Evolutionary conservation across 1,139 yeast species (phyloP).

Genomic region (Chernovozyma sophiae-reginae): DNA sequence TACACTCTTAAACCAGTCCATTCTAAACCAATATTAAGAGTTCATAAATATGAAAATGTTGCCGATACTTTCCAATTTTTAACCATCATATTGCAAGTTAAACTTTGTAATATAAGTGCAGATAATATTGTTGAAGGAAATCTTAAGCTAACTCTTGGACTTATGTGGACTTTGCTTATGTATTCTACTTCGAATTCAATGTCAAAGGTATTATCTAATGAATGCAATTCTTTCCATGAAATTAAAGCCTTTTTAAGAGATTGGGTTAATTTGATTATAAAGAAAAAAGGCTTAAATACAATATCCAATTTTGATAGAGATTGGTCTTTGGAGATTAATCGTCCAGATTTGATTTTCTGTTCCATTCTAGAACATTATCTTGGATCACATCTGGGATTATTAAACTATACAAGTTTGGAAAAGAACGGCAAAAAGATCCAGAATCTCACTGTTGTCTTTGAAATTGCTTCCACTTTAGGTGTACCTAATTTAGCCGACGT

Average conservation of each 20-base stretch:
- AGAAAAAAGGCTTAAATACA: conserved; percentile 15
- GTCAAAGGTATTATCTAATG: conserved; percentile 28
- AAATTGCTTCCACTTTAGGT: conserved; percentile 36
- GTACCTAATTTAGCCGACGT: conserved; percentile 57
- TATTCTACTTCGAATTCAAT: conserved; percentile 39
- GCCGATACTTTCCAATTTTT: conserved; percentile 54
- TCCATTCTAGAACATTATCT: conserved; percentile 8
- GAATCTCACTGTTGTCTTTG: conserved; percentile 19
- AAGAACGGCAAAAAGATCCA: conserved; percentile 28
- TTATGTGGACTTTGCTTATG: conserved; percentile 60
- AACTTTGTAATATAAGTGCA: conserved; percentile 58
- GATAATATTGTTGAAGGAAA: conserved; percentile 66
- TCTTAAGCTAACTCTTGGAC: conserved; percentile 57
- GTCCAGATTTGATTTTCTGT: conserved; percentile 26
- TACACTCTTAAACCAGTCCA: conserved; percentile 35
- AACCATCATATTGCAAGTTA: conserved; percentile 46
- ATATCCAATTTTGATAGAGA: conserved; percentile 33
- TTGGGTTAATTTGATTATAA: conserved; percentile 30
- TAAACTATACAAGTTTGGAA: conserved; percentile 29
- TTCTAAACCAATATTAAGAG: conserved; percentile 45
- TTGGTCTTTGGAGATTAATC: conserved; percentile 33
- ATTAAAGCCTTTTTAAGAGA: conserved; percentile 29
- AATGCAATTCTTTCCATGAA: conserved; percentile 27
- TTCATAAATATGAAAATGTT: conserved; percentile 63
- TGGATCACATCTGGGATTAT: conserved; percentile 5